Conservation (phyloP, 2,329 filamentous ascomycete species). For the Arthroderma sp. region DNA sequence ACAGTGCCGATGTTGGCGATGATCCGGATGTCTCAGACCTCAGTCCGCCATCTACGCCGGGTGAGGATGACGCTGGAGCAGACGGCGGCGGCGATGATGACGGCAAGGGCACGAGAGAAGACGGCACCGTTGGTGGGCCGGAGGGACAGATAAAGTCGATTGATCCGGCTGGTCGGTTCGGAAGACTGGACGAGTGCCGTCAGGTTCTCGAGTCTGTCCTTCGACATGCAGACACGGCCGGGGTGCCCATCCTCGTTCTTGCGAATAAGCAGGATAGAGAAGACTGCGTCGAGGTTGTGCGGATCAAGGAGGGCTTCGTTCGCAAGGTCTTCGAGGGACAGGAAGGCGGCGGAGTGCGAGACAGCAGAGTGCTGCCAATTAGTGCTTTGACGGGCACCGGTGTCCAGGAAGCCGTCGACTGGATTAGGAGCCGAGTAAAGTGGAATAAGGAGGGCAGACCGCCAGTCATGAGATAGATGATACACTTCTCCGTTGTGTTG, state of each 20-base stretch:
- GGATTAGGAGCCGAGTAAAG: slow-evolving; percentile 79
- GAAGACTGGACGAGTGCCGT: slow-evolving; percentile 72
- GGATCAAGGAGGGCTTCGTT: slow-evolving; percentile 93
- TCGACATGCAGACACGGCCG: slow-evolving; percentile 74
- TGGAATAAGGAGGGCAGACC: slow-evolving; percentile 94
- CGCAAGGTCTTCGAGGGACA: slow-evolving; percentile 93
- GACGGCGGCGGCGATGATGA: slow-evolving; percentile 6
- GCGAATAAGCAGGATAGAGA: slow-evolving; percentile 98
- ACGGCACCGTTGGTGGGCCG: too few species aligned
- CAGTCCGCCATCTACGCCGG: not conserved
- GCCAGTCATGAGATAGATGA: slow-evolving; percentile 67
- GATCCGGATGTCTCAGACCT: slow-evolving; percentile 57
- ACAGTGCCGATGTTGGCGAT: slow-evolving; percentile 76
- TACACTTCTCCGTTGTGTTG: not conserved
- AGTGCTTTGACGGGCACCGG: slow-evolving; percentile 74
- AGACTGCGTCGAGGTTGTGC: slow-evolving; percentile 92
- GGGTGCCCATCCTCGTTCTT: slow-evolving; percentile 80
- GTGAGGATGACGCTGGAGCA: slow-evolving; percentile 2
- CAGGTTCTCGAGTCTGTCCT: slow-evolving; percentile 83
- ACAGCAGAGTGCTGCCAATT: slow-evolving; percentile 81
- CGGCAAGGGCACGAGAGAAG: too few species aligned
- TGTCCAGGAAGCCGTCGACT: slow-evolving; percentile 91
- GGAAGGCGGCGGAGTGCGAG: slow-evolving; percentile 71
- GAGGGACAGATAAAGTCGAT: slow-evolving; percentile 28
- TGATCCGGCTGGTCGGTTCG: slow-evolving; percentile 28